phyloP scores from a whole-genome alignment of 495 filamentous ascomycete genomes.

The Aspergillus nidulans region DNA sequence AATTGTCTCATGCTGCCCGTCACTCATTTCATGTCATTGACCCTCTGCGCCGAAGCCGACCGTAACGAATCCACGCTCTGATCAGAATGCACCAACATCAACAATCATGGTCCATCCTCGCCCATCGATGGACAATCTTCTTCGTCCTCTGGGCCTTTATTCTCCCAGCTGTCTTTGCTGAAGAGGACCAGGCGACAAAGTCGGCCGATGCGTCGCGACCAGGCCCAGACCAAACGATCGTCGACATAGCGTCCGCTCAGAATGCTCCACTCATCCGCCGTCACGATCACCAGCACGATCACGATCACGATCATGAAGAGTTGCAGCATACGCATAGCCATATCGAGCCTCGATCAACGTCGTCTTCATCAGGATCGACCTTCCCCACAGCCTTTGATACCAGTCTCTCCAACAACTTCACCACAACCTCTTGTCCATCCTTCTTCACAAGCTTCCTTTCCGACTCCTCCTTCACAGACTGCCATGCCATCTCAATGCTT shows the following conservation, averaged over 20 bases:
- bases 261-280: neutral
- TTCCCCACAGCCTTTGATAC: slow-evolving; percentile 72
- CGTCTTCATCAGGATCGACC: slow-evolving; percentile 17
- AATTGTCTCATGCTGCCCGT: slow-evolving; percentile 8
- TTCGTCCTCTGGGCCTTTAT: slow-evolving; percentile 7
- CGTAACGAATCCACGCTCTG: slow-evolving; percentile 5
- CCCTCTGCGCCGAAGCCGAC: slow-evolving; percentile 10
- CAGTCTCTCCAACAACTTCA: slow-evolving; percentile 65
- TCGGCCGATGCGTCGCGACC: neutral
- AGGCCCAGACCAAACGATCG: slow-evolving; percentile 7
- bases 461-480: slow-evolving; percentile 59
- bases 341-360: neutral
- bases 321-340: too few relatives aligned
- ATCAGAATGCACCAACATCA: slow-evolving; percentile 6
- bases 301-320: neutral
- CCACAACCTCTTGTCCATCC: slow-evolving; percentile 50
- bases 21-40: slow-evolving; percentile 19
- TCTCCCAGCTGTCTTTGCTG: slow-evolving; percentile 2
- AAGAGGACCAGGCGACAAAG: neutral
- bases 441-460: slow-evolving; percentile 67
- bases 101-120: slow-evolving; percentile 1
- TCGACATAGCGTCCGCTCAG: slow-evolving; percentile 5
- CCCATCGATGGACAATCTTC: slow-evolving; percentile 4
- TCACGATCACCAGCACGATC: neutral
- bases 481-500: slow-evolving; percentile 71